These are phyloP conservation scores for Sporisorium scitamineum DNA, from an alignment of 1,284 basidiomycete species.

Conservation along the genomic window DNA sequence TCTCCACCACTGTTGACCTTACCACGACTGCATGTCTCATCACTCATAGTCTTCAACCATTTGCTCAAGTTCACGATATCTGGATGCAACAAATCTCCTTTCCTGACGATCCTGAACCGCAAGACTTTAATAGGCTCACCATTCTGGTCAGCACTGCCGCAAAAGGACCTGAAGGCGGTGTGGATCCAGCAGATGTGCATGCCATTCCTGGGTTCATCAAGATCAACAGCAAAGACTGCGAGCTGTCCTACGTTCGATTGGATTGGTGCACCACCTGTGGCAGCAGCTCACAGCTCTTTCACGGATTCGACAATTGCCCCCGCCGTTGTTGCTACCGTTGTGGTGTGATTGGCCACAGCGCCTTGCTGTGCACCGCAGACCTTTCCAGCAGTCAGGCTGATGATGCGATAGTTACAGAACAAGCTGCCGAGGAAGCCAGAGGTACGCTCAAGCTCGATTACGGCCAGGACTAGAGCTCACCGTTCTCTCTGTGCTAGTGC, in stretches of 20 bases:
- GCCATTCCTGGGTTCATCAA: background rate
- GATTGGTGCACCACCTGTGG: background rate
- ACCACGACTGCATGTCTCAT: background rate
- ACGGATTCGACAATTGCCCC: background rate
- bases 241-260: background rate
- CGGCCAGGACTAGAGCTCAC: background rate
- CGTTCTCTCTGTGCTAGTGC: background rate
- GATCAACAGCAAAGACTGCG: background rate
- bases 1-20: background rate
- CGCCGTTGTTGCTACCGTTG: background rate
- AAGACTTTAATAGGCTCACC: background rate
- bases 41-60: background rate
- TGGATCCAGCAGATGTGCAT: background rate
- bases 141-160: background rate
- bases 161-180: background rate
- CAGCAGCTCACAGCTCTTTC: background rate
- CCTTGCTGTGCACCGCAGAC: background rate
- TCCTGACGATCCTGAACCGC: background rate
- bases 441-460: background rate
- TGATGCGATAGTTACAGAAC: background rate
- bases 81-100: background rate
- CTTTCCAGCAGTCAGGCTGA: background rate
- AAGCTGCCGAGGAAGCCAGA: background rate
- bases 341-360: background rate
- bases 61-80: background rate